Base-by-base conservation (phyloP, 179 eudicot genomes). In the Beta lomatogona region DNA sequence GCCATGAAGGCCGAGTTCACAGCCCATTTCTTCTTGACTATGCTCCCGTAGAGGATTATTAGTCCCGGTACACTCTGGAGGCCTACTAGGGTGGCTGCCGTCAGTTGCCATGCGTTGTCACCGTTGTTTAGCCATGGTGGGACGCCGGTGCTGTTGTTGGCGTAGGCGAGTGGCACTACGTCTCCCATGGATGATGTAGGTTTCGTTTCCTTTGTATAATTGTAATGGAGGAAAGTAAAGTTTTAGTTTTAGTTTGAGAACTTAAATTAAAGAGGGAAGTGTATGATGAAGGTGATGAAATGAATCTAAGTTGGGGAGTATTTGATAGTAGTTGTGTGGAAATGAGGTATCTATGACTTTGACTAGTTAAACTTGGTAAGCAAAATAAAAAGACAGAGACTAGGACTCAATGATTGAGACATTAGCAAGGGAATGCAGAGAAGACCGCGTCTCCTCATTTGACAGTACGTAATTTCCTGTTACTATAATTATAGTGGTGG, bases 81-180 rank as follows among this genome's bases (percentile, higher is more conserved):
- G 12, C 91, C 92, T 12, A 90, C 91, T 4, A 90, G 83, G 18
- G 91, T 88, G 25, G 91, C 89, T 4, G 92, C 63, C 54, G 83
- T 87, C 88, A 90, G 75, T 67, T 90, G 92, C 92, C 92, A 90
- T 9, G 92, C 89, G 87, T 88, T 90, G 89, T 90, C 92, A 0
- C 92, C 92, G 74, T 87, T 86, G 88, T 90, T 86, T 36, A 89
- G 85, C 92, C 92, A 89, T 1, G 44, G 46, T 7, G 92, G 89
- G 8, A 53, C 75, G 0, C 87, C 61, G 4, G 77, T 22, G 8
- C 76, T 4, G 76, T 75, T 70, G 82, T 78, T 72, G 13, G 28
- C 18, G 83, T 85, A 88, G 9, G 84, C 89, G 13, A n/a, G 0
- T 3, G 89, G 83, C 9, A 82, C 25, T 21, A 48, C 4, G 48